Conservation (phyloP, 1,284 basidiomycete species). For the Boletus mariae region DNA sequence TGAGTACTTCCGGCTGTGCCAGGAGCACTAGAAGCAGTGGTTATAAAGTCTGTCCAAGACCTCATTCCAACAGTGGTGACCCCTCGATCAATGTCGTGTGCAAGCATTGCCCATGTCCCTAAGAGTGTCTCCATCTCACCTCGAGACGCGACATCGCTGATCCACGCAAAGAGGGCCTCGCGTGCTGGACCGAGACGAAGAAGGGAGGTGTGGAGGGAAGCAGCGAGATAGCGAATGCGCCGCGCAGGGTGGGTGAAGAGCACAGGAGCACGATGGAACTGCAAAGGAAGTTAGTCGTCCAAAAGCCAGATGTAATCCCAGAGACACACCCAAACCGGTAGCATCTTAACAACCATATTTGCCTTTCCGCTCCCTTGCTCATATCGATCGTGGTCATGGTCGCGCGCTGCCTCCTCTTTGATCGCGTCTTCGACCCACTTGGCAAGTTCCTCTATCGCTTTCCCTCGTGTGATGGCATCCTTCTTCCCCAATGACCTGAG, state of each 20-base stretch:
- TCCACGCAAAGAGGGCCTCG: slow-evolving; percentile 55
- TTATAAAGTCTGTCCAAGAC: slow-evolving; percentile 52
- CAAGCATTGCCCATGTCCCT: slow-evolving; percentile 77
- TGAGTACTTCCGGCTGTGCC: slow-evolving; percentile 18
- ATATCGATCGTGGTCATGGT: slow-evolving; percentile 31
- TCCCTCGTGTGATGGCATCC: slow-evolving; percentile 81
- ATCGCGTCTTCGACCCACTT: slow-evolving; percentile 61
- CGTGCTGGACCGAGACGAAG: slow-evolving; percentile 50
- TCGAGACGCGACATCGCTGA: slow-evolving; percentile 51
- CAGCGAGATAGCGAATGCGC: slow-evolving; percentile 68
- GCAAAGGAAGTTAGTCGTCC: slow-evolving; percentile 7
- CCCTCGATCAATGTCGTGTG: slow-evolving; percentile 69
- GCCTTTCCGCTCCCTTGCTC: slow-evolving; percentile 32
- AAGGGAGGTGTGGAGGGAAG: slow-evolving; percentile 67
- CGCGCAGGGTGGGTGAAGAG: slow-evolving; percentile 82
- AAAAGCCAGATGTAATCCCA: slow-evolving; percentile 2
- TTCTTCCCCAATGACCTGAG: slow-evolving; percentile 87
- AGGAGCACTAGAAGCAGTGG: slow-evolving; percentile 16
- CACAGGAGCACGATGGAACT: slow-evolving; percentile 85
- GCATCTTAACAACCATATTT: slow-evolving; percentile 54
- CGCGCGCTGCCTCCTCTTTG: slow-evolving; percentile 42
- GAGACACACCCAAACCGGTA: slow-evolving; percentile 85
- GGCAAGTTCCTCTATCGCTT: slow-evolving; percentile 83
- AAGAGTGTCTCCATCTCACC: slow-evolving; percentile 69
- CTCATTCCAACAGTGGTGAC: slow-evolving; percentile 51